Conservation (phyloP, 805 yeast genomes). For the Ogataea methylovora region DNA sequence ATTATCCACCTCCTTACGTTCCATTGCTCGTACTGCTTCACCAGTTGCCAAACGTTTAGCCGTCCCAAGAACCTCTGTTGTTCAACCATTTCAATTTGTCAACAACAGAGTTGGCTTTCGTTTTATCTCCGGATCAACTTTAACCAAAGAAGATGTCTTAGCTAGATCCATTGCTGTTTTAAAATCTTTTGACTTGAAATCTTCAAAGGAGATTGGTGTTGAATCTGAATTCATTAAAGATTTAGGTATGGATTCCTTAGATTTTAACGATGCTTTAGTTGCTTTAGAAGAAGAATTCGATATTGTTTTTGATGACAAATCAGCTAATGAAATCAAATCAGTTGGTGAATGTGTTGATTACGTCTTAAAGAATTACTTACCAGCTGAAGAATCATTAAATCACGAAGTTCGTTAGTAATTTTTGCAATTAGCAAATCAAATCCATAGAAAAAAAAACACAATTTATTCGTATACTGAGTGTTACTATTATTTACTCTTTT, state of each 20-base stretch:
- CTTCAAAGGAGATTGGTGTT: conserved; percentile 12
- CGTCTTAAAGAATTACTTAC: conserved; percentile 31
- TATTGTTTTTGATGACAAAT: conserved; percentile 31
- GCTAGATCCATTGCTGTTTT: conserved; percentile 76
- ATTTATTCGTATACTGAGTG: too few relatives aligned
- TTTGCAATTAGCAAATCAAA: too few relatives aligned
- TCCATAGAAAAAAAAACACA: too few relatives aligned
- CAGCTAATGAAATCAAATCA: conserved; percentile 53
- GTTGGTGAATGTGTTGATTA: conserved; percentile 55
- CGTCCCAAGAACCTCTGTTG: too few relatives aligned
- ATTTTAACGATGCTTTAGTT: conserved; percentile 91
- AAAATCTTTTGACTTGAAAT: conserved; percentile 37
- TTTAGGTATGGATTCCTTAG: conserved; percentile 87
- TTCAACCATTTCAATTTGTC: too few relatives aligned
- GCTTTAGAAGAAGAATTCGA: conserved; percentile 89
- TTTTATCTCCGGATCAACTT: conserved; percentile 35
- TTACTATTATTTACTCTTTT: too few relatives aligned
- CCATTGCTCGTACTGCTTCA: too few relatives aligned
- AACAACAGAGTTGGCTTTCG: too few relatives aligned
- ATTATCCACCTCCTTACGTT: too few relatives aligned
- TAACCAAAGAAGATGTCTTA: conserved; percentile 74
- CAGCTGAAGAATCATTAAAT: conserved; percentile 26
- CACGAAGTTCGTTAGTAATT: conserved; percentile 26
- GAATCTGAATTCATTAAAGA: conserved; percentile 54
- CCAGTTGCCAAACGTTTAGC: too few relatives aligned